Evolutionary conservation across 352 stramenopile species (phyloP).

Genomic region (Globisporangium polare): DNA sequence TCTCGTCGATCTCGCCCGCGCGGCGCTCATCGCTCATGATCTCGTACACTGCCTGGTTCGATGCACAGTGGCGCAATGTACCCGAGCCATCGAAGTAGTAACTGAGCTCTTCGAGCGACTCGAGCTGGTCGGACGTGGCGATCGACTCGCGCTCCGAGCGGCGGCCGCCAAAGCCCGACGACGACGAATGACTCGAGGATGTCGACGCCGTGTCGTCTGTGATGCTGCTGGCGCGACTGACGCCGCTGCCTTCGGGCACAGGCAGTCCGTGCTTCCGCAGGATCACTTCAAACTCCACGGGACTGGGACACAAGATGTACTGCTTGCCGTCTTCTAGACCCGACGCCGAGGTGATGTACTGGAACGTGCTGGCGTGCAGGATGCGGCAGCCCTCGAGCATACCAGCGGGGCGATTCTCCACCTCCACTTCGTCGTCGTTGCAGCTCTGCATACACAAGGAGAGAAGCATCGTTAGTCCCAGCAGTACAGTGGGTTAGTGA

Average conservation of each 20-base stretch:
- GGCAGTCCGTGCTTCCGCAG: constrained; percentile 46
- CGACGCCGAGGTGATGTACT: constrained; percentile 29
- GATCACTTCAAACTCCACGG: constrained; percentile 27
- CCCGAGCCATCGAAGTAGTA: constrained; percentile 76
- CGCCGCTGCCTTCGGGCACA: constrained; percentile 13
- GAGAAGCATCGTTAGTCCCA: not conserved
- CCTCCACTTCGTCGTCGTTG: constrained; percentile 72
- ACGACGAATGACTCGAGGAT: constrained; percentile 6
- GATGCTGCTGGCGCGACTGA: constrained; percentile 12
- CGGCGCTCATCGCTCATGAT: constrained; percentile 73
- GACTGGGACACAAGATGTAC: constrained; percentile 59
- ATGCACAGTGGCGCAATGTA: constrained; percentile 64
- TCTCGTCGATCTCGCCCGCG: constrained; percentile 67
- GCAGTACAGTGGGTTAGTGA: not conserved
- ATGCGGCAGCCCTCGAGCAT: constrained; percentile 54
- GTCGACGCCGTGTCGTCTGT: constrained; percentile 18
- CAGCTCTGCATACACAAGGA: constrained; percentile 38
- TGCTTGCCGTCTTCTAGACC: constrained; percentile 67
- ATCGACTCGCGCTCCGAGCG: constrained; percentile 33
- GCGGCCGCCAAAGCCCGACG: constrained; percentile 7
- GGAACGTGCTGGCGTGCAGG: constrained; percentile 46
- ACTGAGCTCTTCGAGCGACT: constrained; percentile 71
- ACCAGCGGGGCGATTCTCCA: constrained; percentile 47
- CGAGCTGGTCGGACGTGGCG: constrained; percentile 54
- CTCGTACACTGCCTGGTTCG: constrained; percentile 69